phyloP scores from a whole-genome alignment of 106 monocot species.

The Xerophyta viscosa region DNA sequence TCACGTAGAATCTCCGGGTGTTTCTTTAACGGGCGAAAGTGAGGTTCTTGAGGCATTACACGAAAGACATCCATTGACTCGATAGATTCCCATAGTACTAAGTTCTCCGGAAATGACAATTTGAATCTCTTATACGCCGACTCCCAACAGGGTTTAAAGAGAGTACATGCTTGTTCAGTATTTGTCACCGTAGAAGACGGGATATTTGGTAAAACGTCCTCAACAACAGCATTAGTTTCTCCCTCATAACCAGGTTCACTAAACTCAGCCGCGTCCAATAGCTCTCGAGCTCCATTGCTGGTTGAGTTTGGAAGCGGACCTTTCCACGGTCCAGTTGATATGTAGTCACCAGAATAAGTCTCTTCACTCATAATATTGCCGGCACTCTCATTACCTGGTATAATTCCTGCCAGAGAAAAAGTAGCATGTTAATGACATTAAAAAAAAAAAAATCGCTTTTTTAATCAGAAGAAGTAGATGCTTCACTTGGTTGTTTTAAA shows the following conservation, averaged over 20 bases:
- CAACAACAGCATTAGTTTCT: background rate
- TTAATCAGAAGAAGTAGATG: too few species aligned
- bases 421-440: too few species aligned
- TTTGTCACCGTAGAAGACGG: too few species aligned
- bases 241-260: constrained; percentile 1
- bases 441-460: too few species aligned
- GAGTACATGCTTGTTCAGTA: too few species aligned
- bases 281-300: background rate
- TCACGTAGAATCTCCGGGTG: constrained; percentile 31
- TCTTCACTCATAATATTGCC: too few species aligned
- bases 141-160: too few species aligned
- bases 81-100: constrained; percentile 35
- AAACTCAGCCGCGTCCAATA: background rate
- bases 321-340: background rate
- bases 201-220: background rate
- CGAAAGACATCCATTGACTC: constrained; percentile 35
- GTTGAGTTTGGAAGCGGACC: background rate
- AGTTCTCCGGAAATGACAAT: constrained; percentile 33
- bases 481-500: too few species aligned
- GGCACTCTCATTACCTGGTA: background rate
- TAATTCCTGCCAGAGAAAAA: too few species aligned
- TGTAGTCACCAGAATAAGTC: background rate
- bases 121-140: background rate
- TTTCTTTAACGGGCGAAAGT: constrained; percentile 35
- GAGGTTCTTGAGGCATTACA: constrained; percentile 36